A percentile compares a stretch with the other conserved stretches of the same genome.
Conservation (phyloP, 2,329 filamentous ascomycete species). For the Fusarium circinatum region DNA sequence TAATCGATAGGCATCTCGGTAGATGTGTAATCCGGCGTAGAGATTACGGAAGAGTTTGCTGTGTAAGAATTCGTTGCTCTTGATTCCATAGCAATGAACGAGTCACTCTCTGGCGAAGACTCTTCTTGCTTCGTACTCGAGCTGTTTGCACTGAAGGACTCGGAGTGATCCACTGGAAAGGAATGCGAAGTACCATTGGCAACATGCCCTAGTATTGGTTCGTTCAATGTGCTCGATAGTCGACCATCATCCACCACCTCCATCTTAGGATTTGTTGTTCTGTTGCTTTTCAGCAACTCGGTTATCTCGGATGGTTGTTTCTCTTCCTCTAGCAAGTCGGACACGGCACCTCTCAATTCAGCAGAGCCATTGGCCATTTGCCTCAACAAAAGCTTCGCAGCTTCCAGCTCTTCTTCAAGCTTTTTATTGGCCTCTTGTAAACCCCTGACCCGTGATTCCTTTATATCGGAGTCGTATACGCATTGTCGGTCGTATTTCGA, state of each 20-base stretch:
- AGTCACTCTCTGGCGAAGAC: not conserved
- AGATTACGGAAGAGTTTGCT: rapidly evolving
- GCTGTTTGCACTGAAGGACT: not conserved
- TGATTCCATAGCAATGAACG: rapidly evolving
- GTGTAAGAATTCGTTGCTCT: rapidly evolving
- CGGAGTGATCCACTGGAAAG: too few species aligned
- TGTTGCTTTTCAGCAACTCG: rapidly evolving
- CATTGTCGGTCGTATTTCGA: not conserved
- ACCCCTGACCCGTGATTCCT: not conserved
- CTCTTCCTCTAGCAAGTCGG: not conserved
- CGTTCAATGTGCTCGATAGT: rapidly evolving
- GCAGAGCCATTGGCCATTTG: not conserved
- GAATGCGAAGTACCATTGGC: too few species aligned
- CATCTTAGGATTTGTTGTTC: not conserved
- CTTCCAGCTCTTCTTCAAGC: not conserved
- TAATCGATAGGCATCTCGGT: rapidly evolving
- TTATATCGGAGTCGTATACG: conserved; percentile 6
- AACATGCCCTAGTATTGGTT: rapidly evolving
- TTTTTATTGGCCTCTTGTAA: not conserved
- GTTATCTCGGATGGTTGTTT: conserved; percentile 5
- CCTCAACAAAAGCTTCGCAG: not conserved
- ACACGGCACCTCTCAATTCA: not conserved
- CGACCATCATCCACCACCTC: rapidly evolving
- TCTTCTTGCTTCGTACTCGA: not conserved
- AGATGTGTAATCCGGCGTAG: not conserved